phyloP scores from a whole-genome alignment of 257 asterid genomes.

The Fraxinus excelsior region DNA sequence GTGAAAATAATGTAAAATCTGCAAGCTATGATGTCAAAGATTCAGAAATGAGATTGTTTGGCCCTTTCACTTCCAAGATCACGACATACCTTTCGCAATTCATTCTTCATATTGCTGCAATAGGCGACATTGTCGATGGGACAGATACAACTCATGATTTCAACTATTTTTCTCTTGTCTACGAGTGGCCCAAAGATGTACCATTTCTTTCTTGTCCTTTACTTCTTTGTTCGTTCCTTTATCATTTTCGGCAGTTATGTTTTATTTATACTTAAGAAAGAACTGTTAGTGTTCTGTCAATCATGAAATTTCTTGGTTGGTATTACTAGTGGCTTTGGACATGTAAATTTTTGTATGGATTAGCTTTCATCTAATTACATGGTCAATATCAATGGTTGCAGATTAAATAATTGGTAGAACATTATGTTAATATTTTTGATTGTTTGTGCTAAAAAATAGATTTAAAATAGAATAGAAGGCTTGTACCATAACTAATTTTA shows the following conservation, averaged over 20 bases:
- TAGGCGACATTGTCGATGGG: slow-evolving; percentile 99
- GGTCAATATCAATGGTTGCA: slow-evolving; percentile 4
- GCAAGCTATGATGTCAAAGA: slow-evolving; percentile 77
- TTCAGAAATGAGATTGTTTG: slow-evolving; percentile 72
- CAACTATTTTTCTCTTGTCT: slow-evolving; percentile 91
- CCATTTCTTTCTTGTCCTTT: slow-evolving; percentile 35
- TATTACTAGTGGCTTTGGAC: background rate
- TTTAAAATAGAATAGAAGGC: slow-evolving; percentile 4
- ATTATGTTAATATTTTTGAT: slow-evolving; percentile 3
- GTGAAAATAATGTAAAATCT: slow-evolving; percentile 55
- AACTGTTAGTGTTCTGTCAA: background rate
- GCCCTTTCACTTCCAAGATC: slow-evolving; percentile 71
- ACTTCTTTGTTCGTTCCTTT: slow-evolving; percentile 16
- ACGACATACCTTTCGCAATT: slow-evolving; percentile 92
- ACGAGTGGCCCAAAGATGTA: slow-evolving; percentile 99
- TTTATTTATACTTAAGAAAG: background rate
- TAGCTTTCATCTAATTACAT: background rate
- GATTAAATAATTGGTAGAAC: slow-evolving; percentile 2
- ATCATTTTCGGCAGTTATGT: slow-evolving; percentile 2
- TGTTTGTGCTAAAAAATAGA: slow-evolving; percentile 15
- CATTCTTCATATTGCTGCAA: slow-evolving; percentile 94
- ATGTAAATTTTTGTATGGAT: background rate
- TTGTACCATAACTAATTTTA: background rate
- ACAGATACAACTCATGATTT: slow-evolving; percentile 98
- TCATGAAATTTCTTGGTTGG: background rate